Percentiles rank a stretch among this genome's conserved stretches.
Evolutionary conservation across 805 yeast genomes (phyloP).

Genomic region (Candida andamanensis): DNA sequence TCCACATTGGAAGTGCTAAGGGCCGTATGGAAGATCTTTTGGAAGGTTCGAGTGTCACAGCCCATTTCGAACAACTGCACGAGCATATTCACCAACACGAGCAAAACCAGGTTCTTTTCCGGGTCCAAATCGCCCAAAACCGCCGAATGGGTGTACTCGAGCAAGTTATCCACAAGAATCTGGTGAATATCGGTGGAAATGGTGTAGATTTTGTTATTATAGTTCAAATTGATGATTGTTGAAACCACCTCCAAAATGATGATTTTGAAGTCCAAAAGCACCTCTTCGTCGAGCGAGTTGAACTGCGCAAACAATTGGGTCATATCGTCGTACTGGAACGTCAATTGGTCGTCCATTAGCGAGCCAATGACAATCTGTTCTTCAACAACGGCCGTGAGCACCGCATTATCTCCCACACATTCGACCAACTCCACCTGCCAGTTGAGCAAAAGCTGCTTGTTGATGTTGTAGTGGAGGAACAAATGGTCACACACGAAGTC

Average conservation of each 20-base stretch:
- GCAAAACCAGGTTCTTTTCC: slow-evolving; percentile 11
- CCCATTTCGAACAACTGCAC: slow-evolving; percentile 30
- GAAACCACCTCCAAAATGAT: slow-evolving; percentile 23
- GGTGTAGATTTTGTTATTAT: slow-evolving; percentile 20
- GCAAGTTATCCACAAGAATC: slow-evolving; percentile 16
- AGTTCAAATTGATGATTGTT: slow-evolving; percentile 15
- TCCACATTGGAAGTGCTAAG: slow-evolving; percentile 3
- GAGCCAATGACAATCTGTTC: slow-evolving; percentile 18
- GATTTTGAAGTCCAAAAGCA: slow-evolving; percentile 25
- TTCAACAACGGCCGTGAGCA: slow-evolving; percentile 18
- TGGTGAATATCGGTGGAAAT: slow-evolving; percentile 15
- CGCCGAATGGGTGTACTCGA: slow-evolving; percentile 4
- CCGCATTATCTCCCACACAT: slow-evolving; percentile 14
- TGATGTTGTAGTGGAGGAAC: slow-evolving; percentile 20
- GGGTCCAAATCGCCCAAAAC: neutral
- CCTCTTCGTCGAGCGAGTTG: slow-evolving; percentile 17
- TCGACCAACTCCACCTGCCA: slow-evolving; percentile 36
- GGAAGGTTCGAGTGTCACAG: slow-evolving; percentile 19
- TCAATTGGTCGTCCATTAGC: slow-evolving; percentile 5
- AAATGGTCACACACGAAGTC: slow-evolving; percentile 18
- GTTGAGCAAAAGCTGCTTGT: slow-evolving; percentile 22
- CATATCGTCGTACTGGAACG: slow-evolving; percentile 2
- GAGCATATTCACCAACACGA: slow-evolving; percentile 20
- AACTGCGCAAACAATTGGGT: slow-evolving; percentile 11
- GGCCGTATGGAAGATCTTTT: slow-evolving; percentile 12